Base-by-base conservation (phyloP, 768 basidiomycete species). In the Hydnomerulius pinastri region DNA sequence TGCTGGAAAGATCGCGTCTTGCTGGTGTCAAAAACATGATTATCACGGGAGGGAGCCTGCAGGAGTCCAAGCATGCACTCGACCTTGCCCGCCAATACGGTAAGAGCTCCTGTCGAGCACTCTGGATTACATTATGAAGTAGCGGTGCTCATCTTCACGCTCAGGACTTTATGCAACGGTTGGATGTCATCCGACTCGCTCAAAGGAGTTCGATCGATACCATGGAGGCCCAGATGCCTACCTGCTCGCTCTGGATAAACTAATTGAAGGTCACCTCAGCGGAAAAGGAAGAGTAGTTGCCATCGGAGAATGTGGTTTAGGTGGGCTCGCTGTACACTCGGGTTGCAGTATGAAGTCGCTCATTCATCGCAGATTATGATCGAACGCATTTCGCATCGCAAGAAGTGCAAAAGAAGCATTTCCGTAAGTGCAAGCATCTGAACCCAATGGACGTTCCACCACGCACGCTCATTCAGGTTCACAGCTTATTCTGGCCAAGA, bases 111-210 rank as follows among this genome's bases (percentile, higher is more conserved):
- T 24, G n/a, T 15, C 7, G 23, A 41, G 48, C 36, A 33, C 5
- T 17, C 46, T 52, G 23, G 27, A 17, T 30, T 18, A 17, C 38
- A 13, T 54, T 29, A 37, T n/a, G n/a, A n/a, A n/a, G n/a, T n/a
- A n/a, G n/a, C n/a, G n/a, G n/a, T n/a, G n/a, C n/a, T n/a, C n/a
- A n/a, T n/a, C n/a, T n/a, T n/a, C n/a, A n/a, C n/a, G n/a, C n/a
- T 24, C 48, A 85, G 88, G 74, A 11, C 64, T 90, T 12, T 88
- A 83, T 62, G 81, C 85, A 15, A 92, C 91, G 1, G 79, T 85
- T 7, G 90, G 90, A 17, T 86, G 86, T 52, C 91, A 92, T 66
- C 90, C 90, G 0, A 90, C 89, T 13, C 83, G 86, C 17, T 80
- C 85, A 1, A 67, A 56, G 6, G 86, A 92, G 62, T 88, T 91